Base-by-base conservation (phyloP, 305 asterid species). In the Striga hermonthica region DNA sequence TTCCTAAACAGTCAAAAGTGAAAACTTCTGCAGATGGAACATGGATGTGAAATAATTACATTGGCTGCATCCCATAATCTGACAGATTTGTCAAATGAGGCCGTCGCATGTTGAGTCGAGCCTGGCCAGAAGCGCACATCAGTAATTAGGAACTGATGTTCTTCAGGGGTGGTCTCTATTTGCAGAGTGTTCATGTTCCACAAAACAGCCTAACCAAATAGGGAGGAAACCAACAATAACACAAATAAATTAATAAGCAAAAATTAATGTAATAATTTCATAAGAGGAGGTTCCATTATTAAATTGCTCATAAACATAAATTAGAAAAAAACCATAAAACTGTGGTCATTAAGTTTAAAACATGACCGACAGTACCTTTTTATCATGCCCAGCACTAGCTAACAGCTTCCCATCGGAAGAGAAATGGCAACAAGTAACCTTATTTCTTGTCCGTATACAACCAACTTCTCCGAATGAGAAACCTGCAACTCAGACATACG, bases 351-450 rank as follows among this genome's bases (percentile, higher is more conserved):
- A 22, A 0, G 31, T 22, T 22, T 22, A 22, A 22, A 22, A 22
- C 31, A 22, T 22, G 31, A 22, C 31, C 31, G 31, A 22, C 31
- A 22, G 1, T 64, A 82, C 88, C 85, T 80, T 82, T 74, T 82
- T 78, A 74, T 82, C 98, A 72, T 94, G 98, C 66, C 99, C 97
- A 47, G 95, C 99, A 83, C 95, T 94, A 63, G 98, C 99, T 71
- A 94, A 80, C 72, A 91, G 69, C 84, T 94, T 94, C 73, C 99
- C 99, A 78, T 94, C 99, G 9, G 97, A 88, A 68, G 99, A 94
- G 69, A 94, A 94, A 84, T 94, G 97, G 82, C 99, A 94, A 76
- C 96, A 83, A 44, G 95, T 86, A 72, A 94, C 96, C 83, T 87
- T 94, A 75, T 81, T 89, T 72, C 95, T 91, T 44, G 96, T 89